Evolutionary conservation across 1,139 yeast species (phyloP).

Genomic region (Zhuliangozyma blackwelliae): DNA sequence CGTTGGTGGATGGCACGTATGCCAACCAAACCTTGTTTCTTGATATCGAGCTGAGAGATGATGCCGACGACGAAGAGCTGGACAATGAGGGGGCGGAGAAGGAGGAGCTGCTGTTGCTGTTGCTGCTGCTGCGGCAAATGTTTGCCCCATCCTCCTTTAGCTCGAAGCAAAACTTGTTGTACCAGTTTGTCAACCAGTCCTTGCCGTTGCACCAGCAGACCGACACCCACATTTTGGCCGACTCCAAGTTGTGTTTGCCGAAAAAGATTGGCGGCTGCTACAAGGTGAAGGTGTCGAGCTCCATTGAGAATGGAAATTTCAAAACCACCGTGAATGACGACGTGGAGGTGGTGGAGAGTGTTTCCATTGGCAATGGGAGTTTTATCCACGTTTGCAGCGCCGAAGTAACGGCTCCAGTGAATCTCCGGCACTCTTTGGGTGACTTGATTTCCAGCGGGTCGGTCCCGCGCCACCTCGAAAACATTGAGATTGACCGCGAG

Average conservation of each 20-base stretch:
- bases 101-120: constrained; percentile 1
- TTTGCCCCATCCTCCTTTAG: constrained; percentile 19
- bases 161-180: constrained; percentile 42
- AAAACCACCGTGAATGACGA: constrained; percentile 35
- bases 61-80: constrained; percentile 20
- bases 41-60: constrained; percentile 38
- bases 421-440: constrained; percentile 35
- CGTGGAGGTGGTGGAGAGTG: constrained; percentile 42
- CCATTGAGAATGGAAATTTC: constrained; percentile 37
- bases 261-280: constrained; percentile 41
- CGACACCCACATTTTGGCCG: constrained; percentile 16
- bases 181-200: constrained; percentile 63
- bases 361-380: constrained; percentile 46
- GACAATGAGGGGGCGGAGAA: background rate
- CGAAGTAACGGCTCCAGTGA: constrained; percentile 37
- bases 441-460: constrained; percentile 36
- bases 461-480: constrained; percentile 26
- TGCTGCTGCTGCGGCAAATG: background rate
- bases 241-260: constrained; percentile 30
- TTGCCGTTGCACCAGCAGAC: constrained; percentile 15
- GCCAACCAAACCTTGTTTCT: constrained; percentile 59
- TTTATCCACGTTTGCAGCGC: constrained; percentile 61
- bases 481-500: constrained; percentile 29
- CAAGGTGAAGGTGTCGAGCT: constrained; percentile 40
- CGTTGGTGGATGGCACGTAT: constrained; percentile 52